Evolutionary conservation across 345 rosid genomes (phyloP).

Genomic region (Heritiera fomes): DNA sequence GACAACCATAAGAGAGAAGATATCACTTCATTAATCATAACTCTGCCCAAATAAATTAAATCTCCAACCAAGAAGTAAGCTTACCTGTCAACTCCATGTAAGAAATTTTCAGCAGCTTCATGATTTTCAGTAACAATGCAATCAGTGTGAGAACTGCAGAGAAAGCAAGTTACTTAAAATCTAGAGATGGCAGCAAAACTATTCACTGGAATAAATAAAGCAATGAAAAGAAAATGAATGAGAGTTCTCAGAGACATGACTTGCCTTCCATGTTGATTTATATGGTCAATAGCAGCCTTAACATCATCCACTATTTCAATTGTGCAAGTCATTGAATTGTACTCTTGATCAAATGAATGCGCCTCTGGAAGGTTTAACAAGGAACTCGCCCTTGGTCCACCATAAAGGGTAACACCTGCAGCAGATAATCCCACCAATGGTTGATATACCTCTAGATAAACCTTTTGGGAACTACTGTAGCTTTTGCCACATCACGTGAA

Average conservation of each 20-base stretch:
- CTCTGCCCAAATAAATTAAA: neutral
- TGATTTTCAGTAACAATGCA: slow-evolving; percentile 76
- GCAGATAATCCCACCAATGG: neutral
- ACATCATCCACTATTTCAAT: slow-evolving; percentile 90
- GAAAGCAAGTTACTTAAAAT: neutral
- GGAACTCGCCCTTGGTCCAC: slow-evolving; percentile 76
- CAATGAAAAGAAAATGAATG: neutral
- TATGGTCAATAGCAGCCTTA: slow-evolving; percentile 75
- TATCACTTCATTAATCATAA: neutral
- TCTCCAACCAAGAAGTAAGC: neutral
- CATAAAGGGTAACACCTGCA: slow-evolving; percentile 73
- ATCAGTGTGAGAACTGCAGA: slow-evolving; percentile 86
- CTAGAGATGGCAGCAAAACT: neutral
- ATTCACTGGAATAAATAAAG: neutral
- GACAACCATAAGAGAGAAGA: neutral
- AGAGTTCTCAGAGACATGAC: neutral
- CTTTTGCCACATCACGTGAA: too few species aligned
- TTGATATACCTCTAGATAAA: neutral
- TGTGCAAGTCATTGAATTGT: slow-evolving; percentile 81
- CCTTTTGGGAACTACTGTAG: neutral
- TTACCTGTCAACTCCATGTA: slow-evolving; percentile 83
- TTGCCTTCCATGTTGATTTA: slow-evolving; percentile 88
- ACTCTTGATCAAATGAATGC: slow-evolving; percentile 67
- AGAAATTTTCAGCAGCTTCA: slow-evolving; percentile 76
- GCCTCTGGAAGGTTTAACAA: slow-evolving; percentile 63